phyloP scores from a whole-genome alignment of 345 rosid species.

The Aegle marmelos region DNA sequence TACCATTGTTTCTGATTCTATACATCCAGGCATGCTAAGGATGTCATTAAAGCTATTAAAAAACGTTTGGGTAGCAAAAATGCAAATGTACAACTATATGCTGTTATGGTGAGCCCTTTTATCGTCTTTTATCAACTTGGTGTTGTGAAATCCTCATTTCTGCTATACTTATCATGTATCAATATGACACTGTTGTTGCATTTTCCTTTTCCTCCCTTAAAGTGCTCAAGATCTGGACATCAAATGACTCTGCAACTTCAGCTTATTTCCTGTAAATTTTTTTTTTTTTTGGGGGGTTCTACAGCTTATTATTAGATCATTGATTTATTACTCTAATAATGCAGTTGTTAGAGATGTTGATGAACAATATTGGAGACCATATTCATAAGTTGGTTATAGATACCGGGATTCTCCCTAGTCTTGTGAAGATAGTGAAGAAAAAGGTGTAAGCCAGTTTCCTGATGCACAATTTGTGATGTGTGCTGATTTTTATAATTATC shows the following conservation, averaged over 20 bases:
- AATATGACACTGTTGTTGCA: neutral
- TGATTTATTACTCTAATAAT: slow-evolving; percentile 9
- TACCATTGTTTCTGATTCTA: neutral
- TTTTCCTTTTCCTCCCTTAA: neutral
- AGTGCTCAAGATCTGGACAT: neutral
- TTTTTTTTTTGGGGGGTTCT: neutral
- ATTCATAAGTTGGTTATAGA: slow-evolving; percentile 81
- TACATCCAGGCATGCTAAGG: slow-evolving; percentile 68
- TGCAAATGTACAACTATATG: slow-evolving; percentile 61
- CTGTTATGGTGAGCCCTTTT: slow-evolving; percentile 65
- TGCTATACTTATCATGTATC: neutral
- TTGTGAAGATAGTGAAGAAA: slow-evolving; percentile 91
- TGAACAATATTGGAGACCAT: slow-evolving; percentile 85
- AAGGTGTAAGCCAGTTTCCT: slow-evolving; percentile 52
- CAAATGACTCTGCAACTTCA: neutral
- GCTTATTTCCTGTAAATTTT: neutral
- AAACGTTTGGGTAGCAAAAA: slow-evolving; percentile 77
- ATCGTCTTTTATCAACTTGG: neutral
- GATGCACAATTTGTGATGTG: neutral
- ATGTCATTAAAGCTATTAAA: slow-evolving; percentile 84
- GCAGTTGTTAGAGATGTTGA: slow-evolving; percentile 93
- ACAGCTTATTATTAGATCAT: neutral
- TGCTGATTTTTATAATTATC: slow-evolving; percentile 19
- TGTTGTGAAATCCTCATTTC: neutral
- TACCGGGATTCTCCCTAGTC: slow-evolving; percentile 64